phyloP scores from a whole-genome alignment of 345 rosid species.

The Geranium brycei region DNA sequence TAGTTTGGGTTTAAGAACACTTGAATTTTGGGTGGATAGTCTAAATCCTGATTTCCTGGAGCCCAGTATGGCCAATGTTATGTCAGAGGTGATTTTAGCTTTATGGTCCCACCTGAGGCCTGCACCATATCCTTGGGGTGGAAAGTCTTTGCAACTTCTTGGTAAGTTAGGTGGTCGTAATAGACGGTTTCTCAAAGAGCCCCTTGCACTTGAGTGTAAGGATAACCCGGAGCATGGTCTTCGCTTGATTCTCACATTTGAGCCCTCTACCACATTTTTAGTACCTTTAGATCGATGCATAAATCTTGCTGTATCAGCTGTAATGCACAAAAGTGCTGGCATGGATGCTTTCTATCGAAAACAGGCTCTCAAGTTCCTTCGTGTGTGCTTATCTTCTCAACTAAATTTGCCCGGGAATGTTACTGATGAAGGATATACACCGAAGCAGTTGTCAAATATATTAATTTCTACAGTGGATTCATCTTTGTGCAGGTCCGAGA shows the following conservation, averaged over 20 bases:
- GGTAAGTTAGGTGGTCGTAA: constrained; percentile 99
- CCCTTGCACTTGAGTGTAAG: constrained; percentile 94
- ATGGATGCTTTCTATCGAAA: constrained; percentile 72
- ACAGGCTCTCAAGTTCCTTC: constrained; percentile 80
- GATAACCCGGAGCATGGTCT: constrained; percentile 98
- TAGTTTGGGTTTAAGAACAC: constrained; percentile 77
- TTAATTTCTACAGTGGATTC: constrained; percentile 58
- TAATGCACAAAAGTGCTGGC: constrained; percentile 48
- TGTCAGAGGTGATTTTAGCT: constrained; percentile 94
- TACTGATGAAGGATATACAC: constrained; percentile 55
- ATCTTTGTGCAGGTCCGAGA: constrained; percentile 66
- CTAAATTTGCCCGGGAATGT: constrained; percentile 84
- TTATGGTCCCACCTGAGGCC: constrained; percentile 96
- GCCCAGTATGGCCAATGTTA: constrained; percentile 94
- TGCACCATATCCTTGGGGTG: constrained; percentile 88
- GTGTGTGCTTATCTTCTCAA: constrained; percentile 86
- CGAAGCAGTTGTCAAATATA: constrained; percentile 48
- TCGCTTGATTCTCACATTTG: constrained; percentile 90
- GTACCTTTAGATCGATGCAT: constrained; percentile 89
- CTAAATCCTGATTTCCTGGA: constrained; percentile 96
- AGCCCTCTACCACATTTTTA: constrained; percentile 86
- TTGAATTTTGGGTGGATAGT: constrained; percentile 99
- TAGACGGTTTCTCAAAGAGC: constrained; percentile 91
- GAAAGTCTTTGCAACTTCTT: constrained; percentile 83
- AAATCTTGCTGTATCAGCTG: constrained; percentile 90